These are phyloP conservation scores for Serendipita indica DNA, from an alignment of 768 basidiomycete genomes.

Conservation along the genomic window DNA sequence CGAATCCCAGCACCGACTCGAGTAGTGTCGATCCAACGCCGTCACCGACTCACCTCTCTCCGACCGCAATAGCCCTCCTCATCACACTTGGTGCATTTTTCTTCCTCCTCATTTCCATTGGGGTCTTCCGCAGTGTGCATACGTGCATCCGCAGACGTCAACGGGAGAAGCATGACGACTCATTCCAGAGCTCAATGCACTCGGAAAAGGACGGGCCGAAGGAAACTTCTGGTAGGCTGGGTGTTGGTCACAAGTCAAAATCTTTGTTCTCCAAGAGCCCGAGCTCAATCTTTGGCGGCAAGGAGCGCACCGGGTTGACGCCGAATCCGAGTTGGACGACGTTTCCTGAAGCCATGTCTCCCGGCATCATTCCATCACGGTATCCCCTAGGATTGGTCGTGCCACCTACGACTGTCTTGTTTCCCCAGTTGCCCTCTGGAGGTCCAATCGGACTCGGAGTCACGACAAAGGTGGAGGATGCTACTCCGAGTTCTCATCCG, in stretches of 20 bases:
- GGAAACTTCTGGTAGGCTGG: not conserved
- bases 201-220: not conserved
- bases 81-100: not conserved
- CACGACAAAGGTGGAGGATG: too few relatives aligned
- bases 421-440: not conserved
- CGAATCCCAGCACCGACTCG: too few relatives aligned
- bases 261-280: not conserved
- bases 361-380: too few relatives aligned
- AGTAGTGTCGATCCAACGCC: too few relatives aligned
- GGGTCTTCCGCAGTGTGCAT: not conserved
- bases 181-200: not conserved
- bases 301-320: not conserved
- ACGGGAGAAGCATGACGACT: not conserved
- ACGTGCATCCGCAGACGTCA: not conserved
- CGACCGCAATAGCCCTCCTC: not conserved
- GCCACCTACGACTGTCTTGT: not conserved
- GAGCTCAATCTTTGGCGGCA: not conserved
- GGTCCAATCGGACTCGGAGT: not conserved
- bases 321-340: not conserved
- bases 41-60: not conserved
- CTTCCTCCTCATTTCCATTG: not conserved
- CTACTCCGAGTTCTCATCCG: not conserved
- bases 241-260: not conserved
- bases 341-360: not conserved
- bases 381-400: constrained; percentile 2